Percentiles rank a stretch among this genome's conserved stretches.
Conservation (phyloP, 208 protist genomes). For the Trichomonas tenax region DNA sequence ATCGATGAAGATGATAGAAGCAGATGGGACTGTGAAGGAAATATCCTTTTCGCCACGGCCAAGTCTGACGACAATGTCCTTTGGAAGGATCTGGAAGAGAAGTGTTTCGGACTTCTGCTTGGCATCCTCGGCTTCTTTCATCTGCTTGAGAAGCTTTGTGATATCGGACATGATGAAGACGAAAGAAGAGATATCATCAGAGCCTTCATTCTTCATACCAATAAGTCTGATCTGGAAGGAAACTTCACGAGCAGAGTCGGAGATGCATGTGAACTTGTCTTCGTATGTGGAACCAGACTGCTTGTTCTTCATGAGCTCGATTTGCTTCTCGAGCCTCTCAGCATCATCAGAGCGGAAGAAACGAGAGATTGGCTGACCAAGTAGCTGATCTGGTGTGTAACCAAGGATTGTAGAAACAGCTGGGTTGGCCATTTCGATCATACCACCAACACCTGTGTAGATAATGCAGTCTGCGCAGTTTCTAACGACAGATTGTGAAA, state of each 20-base stretch:
- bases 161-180: background rate
- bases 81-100: background rate
- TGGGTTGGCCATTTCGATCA: background rate
- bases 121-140: background rate
- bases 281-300: background rate
- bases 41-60: slow-evolving; percentile 4
- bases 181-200: background rate
- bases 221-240: background rate
- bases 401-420: background rate
- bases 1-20: slow-evolving; percentile 1
- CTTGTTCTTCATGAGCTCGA: background rate
- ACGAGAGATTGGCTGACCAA: background rate
- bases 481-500: background rate
- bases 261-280: background rate
- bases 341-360: background rate
- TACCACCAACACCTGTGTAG: background rate
- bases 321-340: background rate
- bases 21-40: background rate
- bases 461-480: background rate
- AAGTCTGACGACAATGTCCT: background rate
- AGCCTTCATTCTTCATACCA: background rate
- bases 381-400: background rate
- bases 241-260: background rate
- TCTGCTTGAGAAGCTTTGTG: background rate
- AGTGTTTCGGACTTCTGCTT: background rate